These are phyloP conservation scores for Elymus sibiricus DNA, from an alignment of 176 grass and related monocot species.

Conservation along the genomic window DNA sequence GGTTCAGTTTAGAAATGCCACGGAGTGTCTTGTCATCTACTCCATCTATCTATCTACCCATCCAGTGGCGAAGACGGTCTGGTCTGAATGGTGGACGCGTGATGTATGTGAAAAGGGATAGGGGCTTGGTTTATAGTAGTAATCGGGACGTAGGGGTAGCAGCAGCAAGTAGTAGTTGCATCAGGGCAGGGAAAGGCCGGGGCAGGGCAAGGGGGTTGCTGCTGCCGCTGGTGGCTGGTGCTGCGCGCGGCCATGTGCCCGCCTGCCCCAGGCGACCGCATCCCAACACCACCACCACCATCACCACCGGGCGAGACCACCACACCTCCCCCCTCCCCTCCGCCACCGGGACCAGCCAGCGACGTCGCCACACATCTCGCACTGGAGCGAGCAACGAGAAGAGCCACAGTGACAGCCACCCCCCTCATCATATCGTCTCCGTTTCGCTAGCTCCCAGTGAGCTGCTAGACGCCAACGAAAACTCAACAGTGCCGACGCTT, in stretches of 20 bases:
- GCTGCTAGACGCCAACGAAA: background rate
- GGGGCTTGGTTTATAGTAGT: background rate
- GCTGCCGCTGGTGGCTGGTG: background rate
- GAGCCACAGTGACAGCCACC: background rate
- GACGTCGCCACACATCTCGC: background rate
- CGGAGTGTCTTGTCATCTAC: background rate
- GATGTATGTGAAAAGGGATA: background rate
- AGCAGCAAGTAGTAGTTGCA: background rate
- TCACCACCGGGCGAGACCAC: constrained; percentile 16
- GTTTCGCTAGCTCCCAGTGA: too few species aligned
- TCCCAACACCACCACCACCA: constrained; percentile 14
- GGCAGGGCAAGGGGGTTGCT: background rate
- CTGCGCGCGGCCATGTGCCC: constrained; percentile 36
- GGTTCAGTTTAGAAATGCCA: background rate
- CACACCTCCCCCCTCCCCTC: background rate
- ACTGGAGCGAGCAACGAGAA: background rate
- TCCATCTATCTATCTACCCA: background rate
- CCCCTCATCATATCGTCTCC: background rate
- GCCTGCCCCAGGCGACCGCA: constrained; percentile 47
- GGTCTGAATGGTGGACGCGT: background rate
- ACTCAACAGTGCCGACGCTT: background rate
- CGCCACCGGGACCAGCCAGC: constrained; percentile 21
- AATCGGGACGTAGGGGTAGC: background rate
- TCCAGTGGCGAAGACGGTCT: background rate
- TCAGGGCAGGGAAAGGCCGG: background rate